phyloP scores from a whole-genome alignment of 164 flowering plant genomes.

The Tinospora cordifolia region DNA sequence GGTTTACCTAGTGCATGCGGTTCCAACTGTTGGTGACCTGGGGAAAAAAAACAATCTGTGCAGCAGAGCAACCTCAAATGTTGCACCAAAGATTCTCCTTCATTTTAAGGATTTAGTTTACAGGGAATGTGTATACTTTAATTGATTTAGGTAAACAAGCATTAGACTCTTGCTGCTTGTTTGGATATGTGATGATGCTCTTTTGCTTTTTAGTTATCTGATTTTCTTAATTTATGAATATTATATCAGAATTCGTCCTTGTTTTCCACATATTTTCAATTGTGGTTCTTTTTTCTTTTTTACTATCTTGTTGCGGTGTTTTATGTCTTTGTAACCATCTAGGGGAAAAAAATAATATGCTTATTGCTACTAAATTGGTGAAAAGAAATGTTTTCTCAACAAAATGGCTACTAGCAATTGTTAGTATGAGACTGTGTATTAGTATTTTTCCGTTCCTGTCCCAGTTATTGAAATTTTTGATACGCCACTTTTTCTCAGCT shows the following conservation, averaged over 20 bases:
- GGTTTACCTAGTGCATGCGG: too few relatives aligned
- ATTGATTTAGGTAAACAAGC: not conserved
- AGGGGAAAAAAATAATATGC: not conserved
- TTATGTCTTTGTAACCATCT: not conserved
- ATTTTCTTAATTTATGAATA: not conserved
- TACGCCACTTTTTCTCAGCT: not conserved
- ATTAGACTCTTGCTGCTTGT: too few relatives aligned
- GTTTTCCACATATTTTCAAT: too few relatives aligned
- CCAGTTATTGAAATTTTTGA: not conserved
- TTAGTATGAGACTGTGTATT: not conserved
- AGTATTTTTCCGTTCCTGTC: not conserved
- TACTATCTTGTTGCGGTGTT: not conserved
- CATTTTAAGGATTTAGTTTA: too few relatives aligned
- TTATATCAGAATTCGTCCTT: not conserved
- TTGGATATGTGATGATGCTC: not conserved
- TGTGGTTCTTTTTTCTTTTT: not conserved
- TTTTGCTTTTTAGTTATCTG: not conserved
- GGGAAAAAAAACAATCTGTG: too few relatives aligned
- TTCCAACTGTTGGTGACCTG: too few relatives aligned
- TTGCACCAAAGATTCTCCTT: too few relatives aligned
- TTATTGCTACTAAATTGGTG: not conserved
- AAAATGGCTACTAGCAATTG: not conserved
- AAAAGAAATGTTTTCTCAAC: not conserved
- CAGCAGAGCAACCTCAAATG: too few relatives aligned
- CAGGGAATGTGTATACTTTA: not conserved